Conservation (phyloP, 2,329 filamentous ascomycete genomes). For the Rhytidhysteron rufulum region DNA sequence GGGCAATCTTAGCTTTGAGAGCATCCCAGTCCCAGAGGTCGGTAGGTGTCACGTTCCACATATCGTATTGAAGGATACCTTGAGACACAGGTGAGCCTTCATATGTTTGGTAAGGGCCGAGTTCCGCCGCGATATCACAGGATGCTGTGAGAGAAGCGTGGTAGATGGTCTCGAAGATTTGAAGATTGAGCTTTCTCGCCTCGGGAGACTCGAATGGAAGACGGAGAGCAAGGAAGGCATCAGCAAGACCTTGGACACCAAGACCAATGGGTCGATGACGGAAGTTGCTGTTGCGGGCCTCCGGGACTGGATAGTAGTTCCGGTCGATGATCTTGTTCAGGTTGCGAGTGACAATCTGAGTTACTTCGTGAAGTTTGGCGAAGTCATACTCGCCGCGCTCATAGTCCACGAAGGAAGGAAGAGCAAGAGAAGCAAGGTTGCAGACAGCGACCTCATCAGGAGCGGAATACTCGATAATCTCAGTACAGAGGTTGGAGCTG, state of each 20-base stretch:
- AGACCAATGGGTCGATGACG: conserved; percentile 93
- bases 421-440: conserved; percentile 90
- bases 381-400: conserved; percentile 86
- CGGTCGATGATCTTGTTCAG: conserved; percentile 97
- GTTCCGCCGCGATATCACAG: conserved; percentile 74
- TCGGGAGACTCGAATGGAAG: conserved; percentile 96
- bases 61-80: conserved; percentile 95
- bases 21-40: conserved; percentile 95
- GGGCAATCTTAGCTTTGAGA: conserved; percentile 85
- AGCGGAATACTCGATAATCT: conserved; percentile 96
- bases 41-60: conserved; percentile 93
- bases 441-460: conserved; percentile 98
- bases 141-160: conserved; percentile 91
- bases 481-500: conserved; percentile 97
- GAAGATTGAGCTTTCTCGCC: conserved; percentile 88
- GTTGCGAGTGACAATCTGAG: conserved; percentile 88
- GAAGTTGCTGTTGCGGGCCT: conserved; percentile 95
- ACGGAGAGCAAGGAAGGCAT: conserved; percentile 94
- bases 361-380: conserved; percentile 91
- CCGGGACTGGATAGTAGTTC: conserved; percentile 96
- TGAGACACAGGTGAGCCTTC: conserved; percentile 91
- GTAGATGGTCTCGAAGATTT: conserved; percentile 99
- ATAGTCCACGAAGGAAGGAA: conserved; percentile 89
- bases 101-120: conserved; percentile 86
- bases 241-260: conserved; percentile 94